Evolutionary conservation across 2,329 filamentous ascomycete species (phyloP).

Genomic region (Colletotrichum sp.): DNA sequence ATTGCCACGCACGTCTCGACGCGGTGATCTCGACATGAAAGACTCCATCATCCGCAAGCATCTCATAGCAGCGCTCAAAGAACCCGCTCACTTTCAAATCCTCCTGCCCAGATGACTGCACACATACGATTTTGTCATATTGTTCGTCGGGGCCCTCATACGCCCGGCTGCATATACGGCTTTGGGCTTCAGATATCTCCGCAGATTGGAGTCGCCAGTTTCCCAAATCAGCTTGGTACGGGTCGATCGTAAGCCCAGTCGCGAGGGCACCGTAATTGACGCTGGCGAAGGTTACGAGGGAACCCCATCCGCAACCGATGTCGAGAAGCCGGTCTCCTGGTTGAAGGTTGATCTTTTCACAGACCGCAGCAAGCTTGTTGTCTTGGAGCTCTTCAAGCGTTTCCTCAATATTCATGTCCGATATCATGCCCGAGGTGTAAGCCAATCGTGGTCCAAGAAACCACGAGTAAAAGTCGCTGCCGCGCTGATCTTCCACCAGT

Average conservation of each 20-base stretch:
- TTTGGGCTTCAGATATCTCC: slow-evolving; percentile 78
- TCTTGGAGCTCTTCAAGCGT: slow-evolving; percentile 86
- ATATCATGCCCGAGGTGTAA: slow-evolving; percentile 87
- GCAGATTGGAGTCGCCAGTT: slow-evolving; percentile 79
- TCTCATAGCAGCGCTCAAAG: slow-evolving; percentile 69
- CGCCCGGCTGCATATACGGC: slow-evolving; percentile 84
- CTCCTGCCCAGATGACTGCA: slow-evolving; percentile 99
- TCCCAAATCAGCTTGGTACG: slow-evolving; percentile 90
- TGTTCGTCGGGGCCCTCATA: slow-evolving; percentile 55
- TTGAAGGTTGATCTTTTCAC: slow-evolving; percentile 83
- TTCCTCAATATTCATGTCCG: slow-evolving; percentile 80
- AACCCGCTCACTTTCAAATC: slow-evolving; percentile 74
- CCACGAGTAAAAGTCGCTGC: slow-evolving; percentile 92
- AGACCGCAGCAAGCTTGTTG: slow-evolving; percentile 87
- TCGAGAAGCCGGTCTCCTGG: slow-evolving; percentile 78
- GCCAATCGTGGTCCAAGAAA: slow-evolving; percentile 93
- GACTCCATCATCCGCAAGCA: slow-evolving; percentile 94
- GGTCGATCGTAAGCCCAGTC: slow-evolving; percentile 84
- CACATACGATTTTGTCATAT: slow-evolving; percentile 77
- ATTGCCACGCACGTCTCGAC: slow-evolving; percentile 93
- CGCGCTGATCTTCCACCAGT: slow-evolving; percentile 47
- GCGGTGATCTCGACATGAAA: slow-evolving; percentile 97
- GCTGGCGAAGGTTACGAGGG: slow-evolving; percentile 82
- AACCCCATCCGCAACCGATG: slow-evolving; percentile 92
- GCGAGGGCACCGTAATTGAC: slow-evolving; percentile 79